Percentiles rank a stretch among this genome's conserved stretches.
These are phyloP conservation scores for Arthrinium puccinioides DNA, from an alignment of 2,329 filamentous ascomycete genomes.

Conservation along the genomic window DNA sequence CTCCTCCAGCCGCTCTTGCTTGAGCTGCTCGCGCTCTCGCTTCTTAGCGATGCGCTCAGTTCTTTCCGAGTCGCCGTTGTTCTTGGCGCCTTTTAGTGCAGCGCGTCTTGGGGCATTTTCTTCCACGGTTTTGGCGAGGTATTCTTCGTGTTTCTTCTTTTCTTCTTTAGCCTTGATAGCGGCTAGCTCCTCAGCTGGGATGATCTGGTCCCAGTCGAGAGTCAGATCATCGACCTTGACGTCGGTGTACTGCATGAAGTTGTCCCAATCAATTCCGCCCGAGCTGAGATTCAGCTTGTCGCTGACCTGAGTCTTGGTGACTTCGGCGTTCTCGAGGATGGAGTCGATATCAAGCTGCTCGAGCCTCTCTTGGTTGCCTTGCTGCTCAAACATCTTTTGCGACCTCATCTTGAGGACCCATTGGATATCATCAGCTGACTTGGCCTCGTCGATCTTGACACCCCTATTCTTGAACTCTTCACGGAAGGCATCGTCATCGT, in stretches of 20 bases:
- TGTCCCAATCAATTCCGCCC: constrained; percentile 77
- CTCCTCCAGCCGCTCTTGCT: constrained; percentile 70
- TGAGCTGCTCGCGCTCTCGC: constrained; percentile 53
- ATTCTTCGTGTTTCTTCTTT: constrained; percentile 73
- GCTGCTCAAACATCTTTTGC: constrained; percentile 99
- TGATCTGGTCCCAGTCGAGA: constrained; percentile 97
- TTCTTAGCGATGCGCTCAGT: constrained; percentile 60
- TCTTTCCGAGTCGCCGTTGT: constrained; percentile 48
- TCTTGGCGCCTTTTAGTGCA: constrained; percentile 48
- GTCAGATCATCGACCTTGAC: constrained; percentile 79
- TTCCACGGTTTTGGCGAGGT: constrained; percentile 74
- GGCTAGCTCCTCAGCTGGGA: constrained; percentile 86
- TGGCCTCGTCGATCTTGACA: constrained; percentile 69
- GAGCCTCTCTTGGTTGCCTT: constrained; percentile 89
- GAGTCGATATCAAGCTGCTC: constrained; percentile 97
- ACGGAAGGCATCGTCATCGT: constrained; percentile 76
- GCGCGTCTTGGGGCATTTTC: constrained; percentile 78
- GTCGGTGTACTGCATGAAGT: constrained; percentile 96
- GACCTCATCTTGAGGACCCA: constrained; percentile 94
- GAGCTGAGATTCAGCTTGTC: constrained; percentile 88
- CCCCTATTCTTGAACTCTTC: constrained; percentile 74
- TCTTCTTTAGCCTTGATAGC: constrained; percentile 86
- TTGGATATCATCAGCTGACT: constrained; percentile 89
- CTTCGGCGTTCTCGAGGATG: constrained; percentile 91
- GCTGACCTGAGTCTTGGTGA: constrained; percentile 92